Percentiles rank a stretch among this genome's conserved stretches.
Evolutionary conservation across 345 rosid genomes (phyloP).

Genomic region (Citrus cavaleriei): DNA sequence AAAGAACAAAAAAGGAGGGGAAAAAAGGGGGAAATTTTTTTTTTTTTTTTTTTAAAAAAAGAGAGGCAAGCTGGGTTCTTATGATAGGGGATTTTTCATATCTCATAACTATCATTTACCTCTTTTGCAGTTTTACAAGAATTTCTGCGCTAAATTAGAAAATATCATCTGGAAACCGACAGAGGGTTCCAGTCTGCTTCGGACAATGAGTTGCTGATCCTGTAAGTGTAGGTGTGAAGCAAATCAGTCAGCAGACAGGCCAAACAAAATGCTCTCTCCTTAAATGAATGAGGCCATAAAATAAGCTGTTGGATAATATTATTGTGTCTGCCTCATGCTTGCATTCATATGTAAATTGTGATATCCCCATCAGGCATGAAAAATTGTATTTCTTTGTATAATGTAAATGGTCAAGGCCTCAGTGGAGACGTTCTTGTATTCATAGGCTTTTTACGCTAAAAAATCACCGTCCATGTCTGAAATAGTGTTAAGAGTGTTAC

Average conservation of each 20-base stretch:
- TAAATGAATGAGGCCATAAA: neutral
- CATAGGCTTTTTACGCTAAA: neutral
- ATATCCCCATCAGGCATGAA: neutral
- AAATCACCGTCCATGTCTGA: neutral
- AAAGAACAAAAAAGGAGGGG: neutral
- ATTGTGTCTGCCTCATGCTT: neutral
- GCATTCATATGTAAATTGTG: neutral
- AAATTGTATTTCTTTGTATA: neutral
- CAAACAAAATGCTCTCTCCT: neutral
- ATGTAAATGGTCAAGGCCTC: neutral
- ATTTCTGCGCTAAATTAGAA: slow-evolving; percentile 62
- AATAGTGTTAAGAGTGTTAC: neutral
- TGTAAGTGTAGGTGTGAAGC: slow-evolving; percentile 23
- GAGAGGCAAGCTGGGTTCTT: neutral
- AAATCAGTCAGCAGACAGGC: slow-evolving; percentile 5
- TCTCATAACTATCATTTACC: neutral
- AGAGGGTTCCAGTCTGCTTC: slow-evolving; percentile 42
- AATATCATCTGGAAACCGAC: slow-evolving; percentile 76
- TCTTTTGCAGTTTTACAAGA: slow-evolving; percentile 72
- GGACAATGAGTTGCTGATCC: slow-evolving; percentile 51
- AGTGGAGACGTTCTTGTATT: neutral
- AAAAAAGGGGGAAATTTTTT: no score
- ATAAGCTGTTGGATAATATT: neutral
- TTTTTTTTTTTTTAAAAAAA: no score
- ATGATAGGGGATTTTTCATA: neutral